A percentile compares a stretch with the other conserved stretches of the same genome.
Evolutionary conservation across 441 rosid species (phyloP).

Genomic region (Macaranga tanarius): DNA sequence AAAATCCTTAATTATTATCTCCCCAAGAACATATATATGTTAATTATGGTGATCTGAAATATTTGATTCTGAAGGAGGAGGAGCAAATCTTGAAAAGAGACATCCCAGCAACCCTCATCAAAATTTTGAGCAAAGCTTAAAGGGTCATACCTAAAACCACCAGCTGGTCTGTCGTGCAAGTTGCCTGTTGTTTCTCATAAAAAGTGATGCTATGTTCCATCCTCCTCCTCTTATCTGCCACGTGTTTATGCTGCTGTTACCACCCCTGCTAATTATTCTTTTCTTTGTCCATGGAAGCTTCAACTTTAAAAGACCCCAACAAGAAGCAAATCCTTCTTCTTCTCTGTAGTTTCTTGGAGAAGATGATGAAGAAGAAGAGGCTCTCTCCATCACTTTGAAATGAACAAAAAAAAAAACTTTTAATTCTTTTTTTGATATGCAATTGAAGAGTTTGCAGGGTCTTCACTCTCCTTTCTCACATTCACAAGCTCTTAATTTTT

Average conservation of each 20-base stretch:
- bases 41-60: too few relatives aligned
- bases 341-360: conserved; percentile 21
- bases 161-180: conserved; percentile 25
- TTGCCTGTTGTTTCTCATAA: conserved; percentile 16
- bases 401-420: not conserved
- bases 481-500: too few relatives aligned
- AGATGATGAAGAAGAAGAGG: conserved; percentile 19
- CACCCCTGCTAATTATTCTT: conserved; percentile 13
- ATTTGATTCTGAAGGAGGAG: too few relatives aligned
- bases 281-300: conserved; percentile 49
- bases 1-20: too few relatives aligned
- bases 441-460: not conserved
- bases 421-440: not conserved
- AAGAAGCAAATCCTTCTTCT: conserved; percentile 36
- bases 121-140: conserved; percentile 65
- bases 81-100: too few relatives aligned
- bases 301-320: conserved; percentile 55
- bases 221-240: conserved; percentile 17
- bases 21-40: too few relatives aligned
- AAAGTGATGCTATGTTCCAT: conserved; percentile 31
- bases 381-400: conserved; percentile 12
- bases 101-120: conserved; percentile 36
- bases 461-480: not conserved
- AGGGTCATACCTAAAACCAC: conserved; percentile 56
- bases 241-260: not conserved